Evolutionary conservation across 768 basidiomycete genomes (phyloP), one percentile per base, ranked within the genome.

Genomic region (Leccinum truebloodii): DNA sequence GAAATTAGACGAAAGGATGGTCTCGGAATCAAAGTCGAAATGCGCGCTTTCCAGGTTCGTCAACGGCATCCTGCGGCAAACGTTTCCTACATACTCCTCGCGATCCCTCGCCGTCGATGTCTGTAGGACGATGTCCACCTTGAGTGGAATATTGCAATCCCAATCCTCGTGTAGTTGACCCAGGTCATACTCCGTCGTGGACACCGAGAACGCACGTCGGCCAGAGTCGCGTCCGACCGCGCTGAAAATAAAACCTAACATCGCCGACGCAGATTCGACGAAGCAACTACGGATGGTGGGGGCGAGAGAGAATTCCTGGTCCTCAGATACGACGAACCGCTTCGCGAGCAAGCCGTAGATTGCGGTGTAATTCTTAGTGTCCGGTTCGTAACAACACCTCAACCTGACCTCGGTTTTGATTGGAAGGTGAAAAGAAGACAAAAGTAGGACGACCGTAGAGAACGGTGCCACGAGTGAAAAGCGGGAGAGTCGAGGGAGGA

Each of bases 111-210:
- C 20, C 35, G 49, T 34, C 8, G 59, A 69, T 28, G 59, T 55
- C 46, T 39, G 54, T 8, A 58, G 37, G 30, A 52, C 62, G 49
- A 69, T 6, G 41, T 65, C 65, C 16, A 57, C 41, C 22, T 61
- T 65, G 59, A 67, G 65, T 32, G 66, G 64, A 18, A 71, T 61
- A 14, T 64, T 39, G 57, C 61, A 60, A 48, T 58, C 59, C 66
- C 66, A 69, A 20, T 70, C 61, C 28, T 70, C 63, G 18, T 49
- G 30, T 12, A 63, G 51, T 32, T 35, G 26, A 41, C 51, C 30
- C 2, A 62, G 28, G 14, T 66, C 64, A 34, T 55, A 62, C 13
- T 48, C 54, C 7, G 57, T 54, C 16, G 61, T 37, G 28, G 61
- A n/a, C 4, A 48, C 55, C 12, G 55, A 63, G 37, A 55, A 69